phyloP scores from a whole-genome alignment of 306 rosid genomes.

The Vigna unguiculata region DNA sequence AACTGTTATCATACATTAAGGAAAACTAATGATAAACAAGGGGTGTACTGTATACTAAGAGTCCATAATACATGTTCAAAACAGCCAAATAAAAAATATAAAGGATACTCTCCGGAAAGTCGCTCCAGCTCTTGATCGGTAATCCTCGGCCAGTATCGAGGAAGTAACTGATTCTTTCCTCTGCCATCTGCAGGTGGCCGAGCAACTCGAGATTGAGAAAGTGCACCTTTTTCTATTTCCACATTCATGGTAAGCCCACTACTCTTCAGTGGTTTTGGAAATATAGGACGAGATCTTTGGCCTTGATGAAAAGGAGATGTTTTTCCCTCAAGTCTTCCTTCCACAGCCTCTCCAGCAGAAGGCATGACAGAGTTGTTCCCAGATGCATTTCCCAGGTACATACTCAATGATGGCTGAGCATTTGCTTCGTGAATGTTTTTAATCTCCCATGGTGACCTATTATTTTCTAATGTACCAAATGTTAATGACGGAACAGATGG shows the following conservation, averaged over 20 bases:
- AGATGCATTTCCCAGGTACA: constrained; percentile 74
- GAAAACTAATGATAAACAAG: constrained; percentile 47
- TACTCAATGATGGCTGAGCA: constrained; percentile 71
- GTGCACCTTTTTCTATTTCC: constrained; percentile 59
- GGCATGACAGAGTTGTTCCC: constrained; percentile 62
- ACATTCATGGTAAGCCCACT: constrained; percentile 48
- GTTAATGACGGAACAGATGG: constrained; percentile 63
- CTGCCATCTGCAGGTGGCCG: constrained; percentile 96
- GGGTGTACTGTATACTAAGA: neutral
- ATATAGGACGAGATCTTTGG: constrained; percentile 73
- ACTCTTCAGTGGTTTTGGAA: constrained; percentile 72
- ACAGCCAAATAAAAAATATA: constrained; percentile 19
- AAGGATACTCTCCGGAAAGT: constrained; percentile 96
- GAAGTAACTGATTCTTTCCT: constrained; percentile 94
- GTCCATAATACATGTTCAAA: constrained; percentile 27
- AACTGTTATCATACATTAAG: constrained; percentile 70
- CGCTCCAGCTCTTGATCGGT: constrained; percentile 95
- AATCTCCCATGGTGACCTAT: constrained; percentile 60
- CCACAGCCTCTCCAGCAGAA: constrained; percentile 59
- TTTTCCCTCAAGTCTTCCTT: constrained; percentile 69
- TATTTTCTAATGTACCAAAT: constrained; percentile 62
- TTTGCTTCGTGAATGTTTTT: constrained; percentile 58
- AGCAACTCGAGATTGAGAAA: constrained; percentile 70
- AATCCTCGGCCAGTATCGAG: constrained; percentile 98
- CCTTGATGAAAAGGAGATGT: constrained; percentile 66